Conservation (phyloP, 768 basidiomycete species). For the Austroboletus eburneus region DNA sequence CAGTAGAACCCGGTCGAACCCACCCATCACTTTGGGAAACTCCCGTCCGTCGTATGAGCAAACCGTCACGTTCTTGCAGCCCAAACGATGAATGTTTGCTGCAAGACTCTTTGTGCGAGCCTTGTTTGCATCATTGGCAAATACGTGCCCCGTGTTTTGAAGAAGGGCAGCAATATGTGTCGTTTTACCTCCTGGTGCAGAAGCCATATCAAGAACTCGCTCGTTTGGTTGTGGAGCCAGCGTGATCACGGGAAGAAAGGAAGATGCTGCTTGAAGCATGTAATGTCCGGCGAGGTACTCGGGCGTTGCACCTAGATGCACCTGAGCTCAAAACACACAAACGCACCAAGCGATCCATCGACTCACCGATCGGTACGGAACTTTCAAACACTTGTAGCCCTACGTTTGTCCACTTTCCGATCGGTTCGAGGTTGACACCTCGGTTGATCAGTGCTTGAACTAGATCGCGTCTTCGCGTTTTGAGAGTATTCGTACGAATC, state of each 20-base stretch:
- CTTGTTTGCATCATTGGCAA: slow-evolving; percentile 96
- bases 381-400: slow-evolving; percentile 99
- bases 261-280: slow-evolving; percentile 98
- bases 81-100: slow-evolving; percentile 93
- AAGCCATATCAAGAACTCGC: slow-evolving; percentile 96
- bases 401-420: slow-evolving; percentile 99
- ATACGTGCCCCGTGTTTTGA: slow-evolving; percentile 96
- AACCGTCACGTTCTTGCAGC: slow-evolving; percentile 96
- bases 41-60: slow-evolving; percentile 97
- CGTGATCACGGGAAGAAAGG: slow-evolving; percentile 98
- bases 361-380: slow-evolving; percentile 82
- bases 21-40: slow-evolving; percentile 98
- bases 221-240: slow-evolving; percentile 90
- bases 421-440: slow-evolving; percentile 95
- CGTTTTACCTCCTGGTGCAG: slow-evolving; percentile 96
- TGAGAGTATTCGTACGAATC: slow-evolving; percentile 95
- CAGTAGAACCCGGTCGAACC: slow-evolving; percentile 94
- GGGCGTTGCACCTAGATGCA: slow-evolving; percentile 80
- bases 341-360: neutral
- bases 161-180: slow-evolving; percentile 96
- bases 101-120: slow-evolving; percentile 92
- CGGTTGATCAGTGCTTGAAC: slow-evolving; percentile 92
- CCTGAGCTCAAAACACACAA: neutral
- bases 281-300: slow-evolving; percentile 99
- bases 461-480: slow-evolving; percentile 88